phyloP scores from a whole-genome alignment of 371 early-diverging fungal genomes.

The Syncephalastrum contaminatum region DNA sequence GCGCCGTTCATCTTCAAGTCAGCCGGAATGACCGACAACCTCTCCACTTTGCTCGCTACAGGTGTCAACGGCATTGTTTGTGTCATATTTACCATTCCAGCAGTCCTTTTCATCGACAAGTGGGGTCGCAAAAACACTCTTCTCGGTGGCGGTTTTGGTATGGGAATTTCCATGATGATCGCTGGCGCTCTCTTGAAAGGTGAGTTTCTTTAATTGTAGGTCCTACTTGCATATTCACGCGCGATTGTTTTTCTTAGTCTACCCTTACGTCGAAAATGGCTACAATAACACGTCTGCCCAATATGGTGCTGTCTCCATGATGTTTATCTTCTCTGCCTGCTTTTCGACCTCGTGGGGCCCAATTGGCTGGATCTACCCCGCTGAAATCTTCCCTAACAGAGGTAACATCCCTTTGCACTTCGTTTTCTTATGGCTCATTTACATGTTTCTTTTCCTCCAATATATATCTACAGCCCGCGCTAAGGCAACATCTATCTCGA shows the following conservation, averaged over 20 bases:
- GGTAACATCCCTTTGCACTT: no score
- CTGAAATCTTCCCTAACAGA: slow-evolving; percentile 71
- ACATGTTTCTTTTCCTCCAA: no score
- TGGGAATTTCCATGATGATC: slow-evolving; percentile 22
- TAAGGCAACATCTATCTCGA: slow-evolving; percentile 17
- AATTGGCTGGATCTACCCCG: slow-evolving; percentile 85
- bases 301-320: slow-evolving; percentile 24
- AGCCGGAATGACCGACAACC: slow-evolving; percentile 20
- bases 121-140: slow-evolving; percentile 21
- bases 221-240: not conserved
- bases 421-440: no score
- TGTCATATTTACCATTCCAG: slow-evolving; percentile 24
- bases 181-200: slow-evolving; percentile 33
- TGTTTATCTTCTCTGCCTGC: slow-evolving; percentile 21
- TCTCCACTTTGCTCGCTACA: slow-evolving; percentile 23
- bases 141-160: slow-evolving; percentile 16
- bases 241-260: slow-evolving; percentile 4
- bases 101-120: slow-evolving; percentile 18
- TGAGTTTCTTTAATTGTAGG: not conserved
- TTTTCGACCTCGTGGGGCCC: slow-evolving; percentile 66
- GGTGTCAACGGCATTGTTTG: slow-evolving; percentile 26
- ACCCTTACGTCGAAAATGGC: slow-evolving; percentile 14
- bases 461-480: no score
- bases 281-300: slow-evolving; percentile 20
- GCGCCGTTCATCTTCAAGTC: slow-evolving; percentile 25